phyloP scores from a whole-genome alignment of 495 filamentous ascomycete species.

The Talaromyces wortmannii region DNA sequence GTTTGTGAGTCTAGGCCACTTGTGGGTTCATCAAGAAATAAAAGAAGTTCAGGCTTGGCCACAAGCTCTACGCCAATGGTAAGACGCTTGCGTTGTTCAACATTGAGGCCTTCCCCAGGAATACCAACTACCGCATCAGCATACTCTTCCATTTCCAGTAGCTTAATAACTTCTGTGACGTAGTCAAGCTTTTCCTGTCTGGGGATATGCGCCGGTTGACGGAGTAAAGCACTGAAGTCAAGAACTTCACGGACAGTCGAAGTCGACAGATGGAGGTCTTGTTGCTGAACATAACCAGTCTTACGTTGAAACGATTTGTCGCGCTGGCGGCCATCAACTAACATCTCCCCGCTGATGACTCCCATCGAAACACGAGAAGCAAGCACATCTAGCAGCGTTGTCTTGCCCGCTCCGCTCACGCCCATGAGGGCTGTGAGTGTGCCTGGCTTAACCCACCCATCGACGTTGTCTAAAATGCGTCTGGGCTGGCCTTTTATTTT shows the following conservation, averaged over 20 bases:
- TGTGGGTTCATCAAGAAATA: constrained; percentile 93
- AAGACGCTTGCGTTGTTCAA: constrained; percentile 82
- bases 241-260: constrained; percentile 81
- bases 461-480: constrained; percentile 54
- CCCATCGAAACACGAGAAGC: constrained; percentile 49
- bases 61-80: constrained; percentile 91
- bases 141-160: constrained; percentile 69
- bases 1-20: constrained; percentile 81
- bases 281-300: constrained; percentile 93
- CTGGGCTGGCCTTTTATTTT: constrained; percentile 52
- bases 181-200: constrained; percentile 78
- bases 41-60: constrained; percentile 81
- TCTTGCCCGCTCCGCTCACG: constrained; percentile 59
- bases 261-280: constrained; percentile 84
- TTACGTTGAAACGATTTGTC: constrained; percentile 85
- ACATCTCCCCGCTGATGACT: constrained; percentile 43
- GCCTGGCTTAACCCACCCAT: constrained; percentile 61
- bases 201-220: constrained; percentile 67
- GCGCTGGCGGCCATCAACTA: constrained; percentile 46
- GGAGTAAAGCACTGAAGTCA: constrained; percentile 74
- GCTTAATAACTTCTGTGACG: constrained; percentile 86
- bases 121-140: constrained; percentile 34
- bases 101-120: constrained; percentile 62
- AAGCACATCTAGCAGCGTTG: constrained; percentile 56
- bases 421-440: constrained; percentile 61